A percentile compares a stretch with the other conserved stretches of the same genome.
These are phyloP conservation scores for Trichoderma orchidacearum DNA, from an alignment of 495 filamentous ascomycete genomes.

Conservation along the genomic window DNA sequence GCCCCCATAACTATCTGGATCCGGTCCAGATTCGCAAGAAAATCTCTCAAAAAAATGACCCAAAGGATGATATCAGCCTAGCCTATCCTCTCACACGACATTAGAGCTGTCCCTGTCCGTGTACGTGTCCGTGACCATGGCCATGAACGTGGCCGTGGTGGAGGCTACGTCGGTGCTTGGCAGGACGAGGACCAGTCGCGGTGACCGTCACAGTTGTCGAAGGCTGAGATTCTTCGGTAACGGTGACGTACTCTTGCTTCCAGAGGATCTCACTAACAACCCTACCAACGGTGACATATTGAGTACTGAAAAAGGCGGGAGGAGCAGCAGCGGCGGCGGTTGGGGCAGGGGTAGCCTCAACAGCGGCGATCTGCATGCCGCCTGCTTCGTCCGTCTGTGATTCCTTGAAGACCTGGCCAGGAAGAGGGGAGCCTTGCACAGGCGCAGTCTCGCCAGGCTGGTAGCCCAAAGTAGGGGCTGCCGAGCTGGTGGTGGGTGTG, in stretches of 20 bases:
- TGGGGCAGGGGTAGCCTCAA: constrained; percentile 3
- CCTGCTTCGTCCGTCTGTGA: background rate
- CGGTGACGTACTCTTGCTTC: constrained; percentile 29
- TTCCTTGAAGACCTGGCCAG: constrained; percentile 1
- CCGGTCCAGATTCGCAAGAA: background rate
- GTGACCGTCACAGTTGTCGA: constrained; percentile 18
- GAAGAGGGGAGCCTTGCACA: background rate
- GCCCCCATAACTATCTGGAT: background rate
- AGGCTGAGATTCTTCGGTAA: constrained; percentile 18
- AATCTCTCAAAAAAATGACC: background rate
- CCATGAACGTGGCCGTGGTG: background rate
- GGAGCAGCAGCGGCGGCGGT: constrained; percentile 7
- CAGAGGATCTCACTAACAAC: constrained; percentile 28
- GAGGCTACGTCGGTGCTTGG: background rate
- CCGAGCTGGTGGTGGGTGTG: constrained; percentile 17
- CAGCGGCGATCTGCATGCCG: background rate
- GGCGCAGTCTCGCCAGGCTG: background rate
- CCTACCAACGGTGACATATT: constrained; percentile 23
- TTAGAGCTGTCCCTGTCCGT: background rate
- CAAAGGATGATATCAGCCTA: background rate
- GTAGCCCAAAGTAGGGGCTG: constrained; percentile 11
- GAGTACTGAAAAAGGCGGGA: constrained; percentile 17
- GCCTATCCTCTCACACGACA: background rate
- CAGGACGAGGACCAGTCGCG: background rate
- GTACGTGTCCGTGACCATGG: background rate